Evolutionary conservation across 1,139 yeast species (phyloP).

Genomic region (Torulaspora pretoriensis): DNA sequence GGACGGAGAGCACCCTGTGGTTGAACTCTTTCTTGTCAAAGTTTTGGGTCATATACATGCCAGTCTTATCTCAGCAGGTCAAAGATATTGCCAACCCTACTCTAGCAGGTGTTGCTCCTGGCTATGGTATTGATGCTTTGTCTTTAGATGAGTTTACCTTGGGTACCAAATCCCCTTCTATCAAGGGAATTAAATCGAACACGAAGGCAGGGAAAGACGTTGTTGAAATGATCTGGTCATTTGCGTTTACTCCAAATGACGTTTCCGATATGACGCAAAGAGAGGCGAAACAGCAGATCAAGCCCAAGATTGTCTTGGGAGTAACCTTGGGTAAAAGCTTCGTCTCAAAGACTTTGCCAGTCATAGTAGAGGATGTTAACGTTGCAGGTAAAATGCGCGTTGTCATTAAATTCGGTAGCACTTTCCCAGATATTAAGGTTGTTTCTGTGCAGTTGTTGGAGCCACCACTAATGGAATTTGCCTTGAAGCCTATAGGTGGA

Average conservation of each 20-base stretch:
- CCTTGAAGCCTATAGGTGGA: slow-evolving; percentile 84
- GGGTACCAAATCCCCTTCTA: slow-evolving; percentile 75
- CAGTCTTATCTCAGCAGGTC: slow-evolving; percentile 74
- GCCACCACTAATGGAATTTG: slow-evolving; percentile 72
- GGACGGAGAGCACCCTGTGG: slow-evolving; percentile 75
- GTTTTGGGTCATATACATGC: slow-evolving; percentile 86
- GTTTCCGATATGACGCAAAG: slow-evolving; percentile 76
- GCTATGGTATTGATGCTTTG: slow-evolving; percentile 71
- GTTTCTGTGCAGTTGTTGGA: slow-evolving; percentile 70
- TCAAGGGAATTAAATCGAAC: slow-evolving; percentile 65
- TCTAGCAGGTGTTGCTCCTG: slow-evolving; percentile 70
- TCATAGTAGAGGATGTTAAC: slow-evolving; percentile 74
- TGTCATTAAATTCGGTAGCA: slow-evolving; percentile 54
- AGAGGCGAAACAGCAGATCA: slow-evolving; percentile 63
- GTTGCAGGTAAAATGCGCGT: slow-evolving; percentile 68
- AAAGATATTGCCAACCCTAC: slow-evolving; percentile 61
- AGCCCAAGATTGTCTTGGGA: slow-evolving; percentile 76
- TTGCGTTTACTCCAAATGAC: slow-evolving; percentile 75
- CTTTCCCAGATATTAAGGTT: slow-evolving; percentile 69
- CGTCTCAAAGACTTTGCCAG: slow-evolving; percentile 68
- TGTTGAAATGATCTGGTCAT: slow-evolving; percentile 80
- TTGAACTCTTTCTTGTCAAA: slow-evolving; percentile 68
- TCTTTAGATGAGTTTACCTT: slow-evolving; percentile 71
- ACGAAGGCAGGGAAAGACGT: slow-evolving; percentile 61
- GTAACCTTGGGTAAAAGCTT: slow-evolving; percentile 76